These are phyloP conservation scores for Verticillium albo-atrum DNA, from an alignment of 2,329 filamentous ascomycete species.

Conservation along the genomic window DNA sequence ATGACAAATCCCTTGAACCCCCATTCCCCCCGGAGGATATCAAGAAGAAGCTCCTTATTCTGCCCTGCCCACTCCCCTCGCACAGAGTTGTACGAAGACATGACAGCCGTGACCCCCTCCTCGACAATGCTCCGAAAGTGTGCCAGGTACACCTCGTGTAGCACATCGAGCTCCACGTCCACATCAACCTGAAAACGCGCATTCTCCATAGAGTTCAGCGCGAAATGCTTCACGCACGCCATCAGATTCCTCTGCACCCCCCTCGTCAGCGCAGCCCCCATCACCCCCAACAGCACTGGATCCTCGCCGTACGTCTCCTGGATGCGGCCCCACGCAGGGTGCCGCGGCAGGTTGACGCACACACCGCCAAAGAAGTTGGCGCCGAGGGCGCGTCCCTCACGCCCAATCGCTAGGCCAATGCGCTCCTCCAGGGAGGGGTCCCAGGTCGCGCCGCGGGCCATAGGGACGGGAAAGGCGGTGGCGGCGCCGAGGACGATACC, in stretches of 20 bases:
- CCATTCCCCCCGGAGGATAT: constrained; percentile 13
- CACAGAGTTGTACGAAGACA: constrained; percentile 16
- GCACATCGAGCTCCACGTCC: constrained; percentile 8
- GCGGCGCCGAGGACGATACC: constrained; percentile 10
- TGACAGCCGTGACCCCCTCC: constrained; percentile 11
- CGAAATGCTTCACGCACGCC: constrained; percentile 17
- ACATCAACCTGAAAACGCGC: constrained; percentile 16
- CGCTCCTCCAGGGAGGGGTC: constrained; percentile 12
- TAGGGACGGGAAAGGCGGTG: constrained; percentile 14
- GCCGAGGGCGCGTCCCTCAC: constrained; percentile 11
- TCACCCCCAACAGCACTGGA: constrained; percentile 13
- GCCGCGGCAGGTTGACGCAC: constrained; percentile 16
- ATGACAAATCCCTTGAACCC: constrained; percentile 13
- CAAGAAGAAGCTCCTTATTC: constrained; percentile 9
- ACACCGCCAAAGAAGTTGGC: constrained; percentile 16
- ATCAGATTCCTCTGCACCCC: constrained; percentile 16
- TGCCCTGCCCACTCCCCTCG: constrained; percentile 14
- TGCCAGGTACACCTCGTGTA: constrained; percentile 15
- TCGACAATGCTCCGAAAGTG: constrained; percentile 14
- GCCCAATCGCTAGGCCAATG: constrained; percentile 15
- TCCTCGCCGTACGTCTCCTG: constrained; percentile 18
- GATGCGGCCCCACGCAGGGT: constrained; percentile 17
- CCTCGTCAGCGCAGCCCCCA: constrained; percentile 11
- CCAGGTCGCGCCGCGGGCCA: constrained; percentile 17
- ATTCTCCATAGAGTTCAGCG: constrained; percentile 18